Evolutionary conservation across 2,329 filamentous ascomycete species (phyloP).

Genomic region (Paecilomyces formosus): DNA sequence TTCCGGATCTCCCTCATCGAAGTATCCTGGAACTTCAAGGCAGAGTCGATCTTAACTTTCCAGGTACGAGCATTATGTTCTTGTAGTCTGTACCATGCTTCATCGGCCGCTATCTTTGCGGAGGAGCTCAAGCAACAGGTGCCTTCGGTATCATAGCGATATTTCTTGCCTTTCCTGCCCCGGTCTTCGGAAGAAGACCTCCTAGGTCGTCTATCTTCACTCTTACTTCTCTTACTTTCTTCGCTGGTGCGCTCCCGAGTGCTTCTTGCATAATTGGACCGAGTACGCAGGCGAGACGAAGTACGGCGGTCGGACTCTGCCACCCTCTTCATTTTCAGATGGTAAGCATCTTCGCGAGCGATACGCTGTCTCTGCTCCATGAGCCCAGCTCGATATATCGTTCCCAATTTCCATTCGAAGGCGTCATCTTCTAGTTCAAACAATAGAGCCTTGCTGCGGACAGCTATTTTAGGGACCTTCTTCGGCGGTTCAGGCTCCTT

Average conservation of each 20-base stretch:
- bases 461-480: slow-evolving; percentile 72
- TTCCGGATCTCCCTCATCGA: slow-evolving; percentile 72
- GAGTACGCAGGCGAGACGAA: slow-evolving; percentile 46
- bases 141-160: slow-evolving; percentile 71
- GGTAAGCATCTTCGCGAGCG: slow-evolving; percentile 83
- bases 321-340: slow-evolving; percentile 78
- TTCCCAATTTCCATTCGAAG: slow-evolving; percentile 94
- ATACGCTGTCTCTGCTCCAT: slow-evolving; percentile 85
- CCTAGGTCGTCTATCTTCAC: slow-evolving; percentile 43
- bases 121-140: slow-evolving; percentile 63
- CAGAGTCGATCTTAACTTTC: slow-evolving; percentile 81
- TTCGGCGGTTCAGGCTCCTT: slow-evolving; percentile 84
- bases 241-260: slow-evolving; percentile 31
- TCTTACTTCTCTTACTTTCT: slow-evolving; percentile 46
- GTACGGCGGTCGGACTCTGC: slow-evolving; percentile 56
- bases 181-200: slow-evolving; percentile 19
- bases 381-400: slow-evolving; percentile 84
- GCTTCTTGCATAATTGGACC: slow-evolving; percentile 42
- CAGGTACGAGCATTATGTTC: slow-evolving; percentile 81
- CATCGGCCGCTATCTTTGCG: slow-evolving; percentile 64
- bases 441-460: slow-evolving; percentile 72
- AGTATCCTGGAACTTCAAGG: slow-evolving; percentile 60
- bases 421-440: slow-evolving; percentile 94
- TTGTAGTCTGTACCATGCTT: slow-evolving; percentile 69
- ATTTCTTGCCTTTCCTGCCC: slow-evolving; percentile 30